These are phyloP conservation scores for Carpinus viminea DNA, from an alignment of 306 rosid species.

Conservation along the genomic window DNA sequence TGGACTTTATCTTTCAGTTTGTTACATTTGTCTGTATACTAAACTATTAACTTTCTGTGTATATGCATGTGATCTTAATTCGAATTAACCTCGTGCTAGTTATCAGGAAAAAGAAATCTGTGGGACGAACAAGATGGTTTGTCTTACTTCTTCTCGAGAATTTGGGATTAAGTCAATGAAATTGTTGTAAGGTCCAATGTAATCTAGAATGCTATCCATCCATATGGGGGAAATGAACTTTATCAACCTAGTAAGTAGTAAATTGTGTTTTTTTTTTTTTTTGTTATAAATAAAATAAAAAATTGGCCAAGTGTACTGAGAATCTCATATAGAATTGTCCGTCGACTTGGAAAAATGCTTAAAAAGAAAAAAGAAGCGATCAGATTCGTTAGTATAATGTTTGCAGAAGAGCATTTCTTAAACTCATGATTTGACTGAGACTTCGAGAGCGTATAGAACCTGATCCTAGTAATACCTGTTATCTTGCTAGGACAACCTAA, in stretches of 20 bases:
- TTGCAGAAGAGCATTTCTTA: not conserved
- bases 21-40: slow-evolving; percentile 1
- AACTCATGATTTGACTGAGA: not conserved
- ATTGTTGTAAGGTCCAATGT: not conserved
- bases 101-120: too few species aligned
- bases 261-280: too few species aligned
- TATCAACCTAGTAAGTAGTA: too few species aligned
- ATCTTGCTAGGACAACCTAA: not conserved
- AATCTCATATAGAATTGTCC: not conserved
- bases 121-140: too few species aligned
- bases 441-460: not conserved
- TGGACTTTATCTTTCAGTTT: not conserved
- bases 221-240: not conserved
- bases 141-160: not conserved
- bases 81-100: not conserved
- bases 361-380: not conserved
- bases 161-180: not conserved
- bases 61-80: slow-evolving; percentile 1
- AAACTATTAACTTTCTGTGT: not conserved
- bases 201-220: not conserved
- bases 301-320: too few species aligned
- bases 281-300: too few species aligned
- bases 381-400: too few species aligned
- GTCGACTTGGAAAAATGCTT: not conserved
- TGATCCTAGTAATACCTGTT: not conserved